phyloP scores from a whole-genome alignment of 345 rosid species.

The Salix caprea region DNA sequence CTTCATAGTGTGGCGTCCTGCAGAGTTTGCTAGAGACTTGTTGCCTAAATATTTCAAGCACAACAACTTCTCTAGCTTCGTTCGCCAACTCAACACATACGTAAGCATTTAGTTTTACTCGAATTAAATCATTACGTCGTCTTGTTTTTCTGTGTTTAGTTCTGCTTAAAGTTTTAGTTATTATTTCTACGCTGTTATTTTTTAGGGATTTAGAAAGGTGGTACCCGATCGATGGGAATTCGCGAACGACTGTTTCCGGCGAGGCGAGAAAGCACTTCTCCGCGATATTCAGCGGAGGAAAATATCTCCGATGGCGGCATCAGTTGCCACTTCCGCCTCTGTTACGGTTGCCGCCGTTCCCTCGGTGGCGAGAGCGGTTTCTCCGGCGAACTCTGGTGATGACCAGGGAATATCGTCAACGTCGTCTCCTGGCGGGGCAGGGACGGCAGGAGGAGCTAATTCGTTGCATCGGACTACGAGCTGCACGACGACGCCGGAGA shows the following conservation, averaged over 20 bases:
- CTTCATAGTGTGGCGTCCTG: conserved; percentile 90
- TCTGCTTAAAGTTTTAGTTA: background rate
- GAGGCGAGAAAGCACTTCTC: conserved; percentile 73
- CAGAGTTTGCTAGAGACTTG: conserved; percentile 90
- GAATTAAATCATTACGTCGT: background rate
- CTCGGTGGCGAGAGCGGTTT: background rate
- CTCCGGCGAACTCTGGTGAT: conserved; percentile 12
- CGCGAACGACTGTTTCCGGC: conserved; percentile 65
- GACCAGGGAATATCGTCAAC: conserved; percentile 68
- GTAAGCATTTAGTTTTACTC: conserved; percentile 34
- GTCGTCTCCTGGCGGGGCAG: conserved; percentile 52
- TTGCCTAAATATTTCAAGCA: conserved; percentile 93
- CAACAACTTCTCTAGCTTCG: conserved; percentile 91
- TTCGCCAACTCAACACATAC: conserved; percentile 93
- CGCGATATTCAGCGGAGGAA: conserved; percentile 88
- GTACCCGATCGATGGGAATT: conserved; percentile 98
- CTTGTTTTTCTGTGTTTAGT: background rate
- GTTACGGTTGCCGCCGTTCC: conserved; percentile 25
- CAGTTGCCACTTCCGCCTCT: conserved; percentile 8
- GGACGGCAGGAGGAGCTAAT: background rate
- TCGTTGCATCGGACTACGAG: conserved; percentile 43
- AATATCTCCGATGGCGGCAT: conserved; percentile 35
- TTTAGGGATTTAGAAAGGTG: conserved; percentile 85
- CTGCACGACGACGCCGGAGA: conserved; percentile 67
- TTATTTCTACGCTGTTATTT: background rate